Percentiles rank a stretch among this genome's conserved stretches.
Evolutionary conservation across 2,329 filamentous ascomycete species (phyloP).

Genomic region (Paecilomyces variotii): DNA sequence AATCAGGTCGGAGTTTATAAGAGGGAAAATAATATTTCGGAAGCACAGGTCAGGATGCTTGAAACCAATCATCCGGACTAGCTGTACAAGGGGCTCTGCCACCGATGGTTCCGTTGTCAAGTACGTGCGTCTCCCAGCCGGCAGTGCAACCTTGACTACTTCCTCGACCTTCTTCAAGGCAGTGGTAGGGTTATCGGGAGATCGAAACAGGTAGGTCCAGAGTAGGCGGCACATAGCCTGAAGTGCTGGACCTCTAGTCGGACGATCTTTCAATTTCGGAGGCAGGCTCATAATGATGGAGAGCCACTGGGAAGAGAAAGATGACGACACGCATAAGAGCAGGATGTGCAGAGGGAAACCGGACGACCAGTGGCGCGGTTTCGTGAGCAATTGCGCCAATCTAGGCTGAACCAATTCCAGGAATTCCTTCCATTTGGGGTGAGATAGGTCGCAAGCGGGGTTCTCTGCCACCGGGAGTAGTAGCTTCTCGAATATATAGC

Average conservation of each 20-base stretch:
- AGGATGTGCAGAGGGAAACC: conserved; percentile 84
- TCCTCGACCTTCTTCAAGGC: conserved; percentile 80
- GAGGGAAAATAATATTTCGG: conserved; percentile 81
- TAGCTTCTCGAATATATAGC: conserved; percentile 79
- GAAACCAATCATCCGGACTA: conserved; percentile 90
- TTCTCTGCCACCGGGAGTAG: conserved; percentile 79
- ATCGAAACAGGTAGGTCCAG: conserved; percentile 91
- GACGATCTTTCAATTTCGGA: conserved; percentile 74
- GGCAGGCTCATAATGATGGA: conserved; percentile 70
- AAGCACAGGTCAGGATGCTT: conserved; percentile 93
- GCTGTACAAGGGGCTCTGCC: conserved; percentile 82
- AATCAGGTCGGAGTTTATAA: conserved; percentile 90
- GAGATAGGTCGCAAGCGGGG: conserved; percentile 66
- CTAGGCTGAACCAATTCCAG: conserved; percentile 70
- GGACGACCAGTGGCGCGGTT: conserved; percentile 84
- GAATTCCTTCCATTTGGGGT: conserved; percentile 80
- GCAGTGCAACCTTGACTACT: conserved; percentile 74
- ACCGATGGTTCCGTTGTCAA: conserved; percentile 76
- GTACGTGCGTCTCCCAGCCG: conserved; percentile 69
- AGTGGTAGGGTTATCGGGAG: conserved; percentile 59
- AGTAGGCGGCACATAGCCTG: conserved; percentile 83
- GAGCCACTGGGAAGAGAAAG: conserved; percentile 79
- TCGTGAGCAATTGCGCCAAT: conserved; percentile 75
- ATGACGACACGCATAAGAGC: conserved; percentile 77
- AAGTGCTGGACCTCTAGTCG: conserved; percentile 68